Evolutionary conservation across 2,329 filamentous ascomycete genomes (phyloP).

Genomic region (Penicillium hesseltinei): DNA sequence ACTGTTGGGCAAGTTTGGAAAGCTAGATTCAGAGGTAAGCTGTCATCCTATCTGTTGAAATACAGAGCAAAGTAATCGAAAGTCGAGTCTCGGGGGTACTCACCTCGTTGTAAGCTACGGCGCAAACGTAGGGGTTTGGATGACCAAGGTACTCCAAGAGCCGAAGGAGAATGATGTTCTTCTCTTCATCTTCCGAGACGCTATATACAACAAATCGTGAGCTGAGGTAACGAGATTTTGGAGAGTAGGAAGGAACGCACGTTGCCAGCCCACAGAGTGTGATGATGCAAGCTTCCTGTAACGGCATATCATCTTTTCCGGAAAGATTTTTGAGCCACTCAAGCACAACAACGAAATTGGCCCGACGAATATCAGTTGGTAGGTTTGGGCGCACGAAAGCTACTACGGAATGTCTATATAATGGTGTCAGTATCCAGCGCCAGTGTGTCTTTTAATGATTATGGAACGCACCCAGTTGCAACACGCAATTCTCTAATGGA

Average conservation of each 20-base stretch:
- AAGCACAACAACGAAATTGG: constrained; percentile 69
- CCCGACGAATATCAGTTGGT: constrained; percentile 49
- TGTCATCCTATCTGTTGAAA: not conserved
- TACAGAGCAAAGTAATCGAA: not conserved
- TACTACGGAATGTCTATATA: constrained; percentile 59
- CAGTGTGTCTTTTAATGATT: not conserved
- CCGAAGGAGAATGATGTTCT: constrained; percentile 80
- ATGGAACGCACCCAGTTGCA: constrained; percentile 61
- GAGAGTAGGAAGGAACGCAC: constrained; percentile 40
- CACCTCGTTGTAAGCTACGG: constrained; percentile 79
- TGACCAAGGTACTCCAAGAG: constrained; percentile 86
- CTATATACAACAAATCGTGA: constrained; percentile 38
- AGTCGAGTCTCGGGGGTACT: constrained; percentile 10
- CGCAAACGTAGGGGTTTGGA: constrained; percentile 73
- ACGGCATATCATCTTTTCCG: constrained; percentile 62
- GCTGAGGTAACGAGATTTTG: not conserved
- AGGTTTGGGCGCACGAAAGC: constrained; percentile 60
- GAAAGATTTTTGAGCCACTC: constrained; percentile 70
- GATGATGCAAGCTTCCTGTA: constrained; percentile 81
- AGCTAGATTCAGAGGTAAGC: constrained; percentile 48
- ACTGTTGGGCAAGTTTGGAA: constrained; percentile 66
- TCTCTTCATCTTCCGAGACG: constrained; percentile 73
- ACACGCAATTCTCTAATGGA: constrained; percentile 82
- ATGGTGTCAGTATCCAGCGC: constrained; percentile 10
- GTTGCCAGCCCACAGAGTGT: constrained; percentile 81